Evolutionary conservation across 306 rosid species (phyloP).

Genomic region (Sindora glabra): DNA sequence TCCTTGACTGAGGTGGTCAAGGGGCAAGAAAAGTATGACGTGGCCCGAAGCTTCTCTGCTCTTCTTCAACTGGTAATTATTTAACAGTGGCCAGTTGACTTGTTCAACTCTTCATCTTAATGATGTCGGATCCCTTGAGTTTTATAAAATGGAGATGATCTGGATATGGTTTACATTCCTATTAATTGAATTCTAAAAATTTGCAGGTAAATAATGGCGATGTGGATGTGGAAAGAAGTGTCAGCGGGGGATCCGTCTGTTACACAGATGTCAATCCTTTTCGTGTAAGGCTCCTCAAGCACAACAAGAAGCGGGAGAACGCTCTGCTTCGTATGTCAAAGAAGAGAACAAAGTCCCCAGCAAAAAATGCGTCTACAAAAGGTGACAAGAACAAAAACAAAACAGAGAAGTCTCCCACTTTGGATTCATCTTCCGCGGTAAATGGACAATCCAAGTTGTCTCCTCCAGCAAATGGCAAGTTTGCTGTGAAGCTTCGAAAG

Average conservation of each 20-base stretch:
- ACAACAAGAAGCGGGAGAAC: slow-evolving; percentile 22
- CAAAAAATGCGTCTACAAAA: slow-evolving; percentile 22
- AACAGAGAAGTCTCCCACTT: slow-evolving; percentile 23
- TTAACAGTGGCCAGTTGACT: not conserved
- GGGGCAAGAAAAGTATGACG: slow-evolving; percentile 64
- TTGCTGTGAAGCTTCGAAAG: slow-evolving; percentile 47
- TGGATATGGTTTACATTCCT: not conserved
- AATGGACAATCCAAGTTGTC: slow-evolving; percentile 15
- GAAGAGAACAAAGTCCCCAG: slow-evolving; percentile 56
- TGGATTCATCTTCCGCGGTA: slow-evolving; percentile 20
- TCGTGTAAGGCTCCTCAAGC: slow-evolving; percentile 49
- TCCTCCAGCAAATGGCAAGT: slow-evolving; percentile 39
- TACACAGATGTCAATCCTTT: slow-evolving; percentile 59
- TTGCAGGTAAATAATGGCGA: slow-evolving; percentile 87
- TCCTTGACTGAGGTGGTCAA: slow-evolving; percentile 61
- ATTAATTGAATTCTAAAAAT: not conserved
- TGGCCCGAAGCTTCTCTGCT: slow-evolving; percentile 87
- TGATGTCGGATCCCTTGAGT: not conserved
- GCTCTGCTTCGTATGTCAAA: slow-evolving; percentile 26
- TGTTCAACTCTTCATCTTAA: slow-evolving; percentile 7
- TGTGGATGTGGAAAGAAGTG: slow-evolving; percentile 49
- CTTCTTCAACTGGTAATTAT: slow-evolving; percentile 79
- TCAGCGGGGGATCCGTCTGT: slow-evolving; percentile 40
- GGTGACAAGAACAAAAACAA: slow-evolving; percentile 19
- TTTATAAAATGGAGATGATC: not conserved